Evolutionary conservation across 106 monocot genomes (phyloP), one percentile per base, ranked within the genome.

Genomic region (Apostasia ramifera): DNA sequence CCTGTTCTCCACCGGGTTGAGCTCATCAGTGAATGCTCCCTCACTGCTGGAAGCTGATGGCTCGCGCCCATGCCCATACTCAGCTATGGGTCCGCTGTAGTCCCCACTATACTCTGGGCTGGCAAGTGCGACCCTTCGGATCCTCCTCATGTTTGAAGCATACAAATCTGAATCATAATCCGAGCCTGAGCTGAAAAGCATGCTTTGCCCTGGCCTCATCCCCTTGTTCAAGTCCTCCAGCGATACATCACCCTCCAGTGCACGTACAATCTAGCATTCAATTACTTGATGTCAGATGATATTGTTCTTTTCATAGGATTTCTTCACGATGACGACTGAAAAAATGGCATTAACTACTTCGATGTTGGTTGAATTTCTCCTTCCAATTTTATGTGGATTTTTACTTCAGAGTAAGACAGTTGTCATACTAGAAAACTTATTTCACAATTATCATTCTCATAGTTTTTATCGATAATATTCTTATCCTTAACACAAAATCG

Each of bases 201-300:
- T 73, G 77, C 89, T 85, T 50, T 81, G 84, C 61, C 88, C 88
- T 0, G 85, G 82, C 68, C 78, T 76, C 77, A 82, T 67, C 47
- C 85, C 85, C 55, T 89, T 82, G 47, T 78, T 89, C 68, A 89
- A 59, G 63, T 89, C 89, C 26, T 89, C 89, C 1, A 89, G 74
- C 7, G 75, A 85, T 44, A 89, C 77, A 55, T 85, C 85, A 8
- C 85, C 89, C 38, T 82, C 89, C 44, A 89, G 48, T 47, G 85
- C 85, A 49, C 85, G 77, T 14, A 89, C 82, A 64, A 89, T 83
- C 88, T 88, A 60, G 2, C 3, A 49, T 47, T 65, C 26, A 26
- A 26, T 26, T 26, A 26, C 26, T 26, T 26, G 26, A 26, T 26
- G 26, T 26, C 26, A 26, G 26, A 26, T 26, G 26, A 26, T 0